Conservation (phyloP, 331 rosid genomes). For the Pyrus hybrid region DNA sequence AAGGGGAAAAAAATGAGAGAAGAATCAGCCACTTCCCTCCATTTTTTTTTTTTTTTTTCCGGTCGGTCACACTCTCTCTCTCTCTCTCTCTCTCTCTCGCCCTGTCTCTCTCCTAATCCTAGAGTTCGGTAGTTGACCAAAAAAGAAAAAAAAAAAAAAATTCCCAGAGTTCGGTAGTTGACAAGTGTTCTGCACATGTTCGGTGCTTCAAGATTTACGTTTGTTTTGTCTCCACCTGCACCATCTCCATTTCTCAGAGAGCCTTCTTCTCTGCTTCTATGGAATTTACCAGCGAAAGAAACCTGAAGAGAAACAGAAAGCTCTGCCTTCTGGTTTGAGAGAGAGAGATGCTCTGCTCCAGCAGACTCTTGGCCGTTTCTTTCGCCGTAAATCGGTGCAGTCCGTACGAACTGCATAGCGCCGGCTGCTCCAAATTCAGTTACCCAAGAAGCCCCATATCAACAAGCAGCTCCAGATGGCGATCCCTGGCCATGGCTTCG, state of each 20-base stretch:
- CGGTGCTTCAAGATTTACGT: background rate
- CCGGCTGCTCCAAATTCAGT: slow-evolving; percentile 19
- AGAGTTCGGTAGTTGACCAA: too few species aligned
- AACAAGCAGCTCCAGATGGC: background rate
- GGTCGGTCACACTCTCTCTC: too few species aligned
- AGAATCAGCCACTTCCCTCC: too few species aligned
- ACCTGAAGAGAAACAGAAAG: background rate
- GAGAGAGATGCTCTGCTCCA: slow-evolving; percentile 40
- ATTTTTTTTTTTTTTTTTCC: too few species aligned
- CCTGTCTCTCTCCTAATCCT: too few species aligned
- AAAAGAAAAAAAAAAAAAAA: too few species aligned
- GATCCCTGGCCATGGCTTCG: slow-evolving; percentile 51
- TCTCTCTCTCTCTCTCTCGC: too few species aligned
- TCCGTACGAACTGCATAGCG: slow-evolving; percentile 5
- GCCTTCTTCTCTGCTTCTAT: too few species aligned
- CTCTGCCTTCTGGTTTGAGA: background rate
- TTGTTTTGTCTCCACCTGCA: too few species aligned
- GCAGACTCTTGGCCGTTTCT: slow-evolving; percentile 33
- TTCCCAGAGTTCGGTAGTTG: background rate
- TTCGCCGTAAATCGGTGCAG: slow-evolving; percentile 17
- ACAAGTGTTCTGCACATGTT: background rate
- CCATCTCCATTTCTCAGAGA: background rate
- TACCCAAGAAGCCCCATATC: too few species aligned
- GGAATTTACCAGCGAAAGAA: too few species aligned
- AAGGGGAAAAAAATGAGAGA: too few species aligned